Evolutionary conservation across 306 rosid genomes (phyloP).

Genomic region (Psophocarpus tetragonolobus): DNA sequence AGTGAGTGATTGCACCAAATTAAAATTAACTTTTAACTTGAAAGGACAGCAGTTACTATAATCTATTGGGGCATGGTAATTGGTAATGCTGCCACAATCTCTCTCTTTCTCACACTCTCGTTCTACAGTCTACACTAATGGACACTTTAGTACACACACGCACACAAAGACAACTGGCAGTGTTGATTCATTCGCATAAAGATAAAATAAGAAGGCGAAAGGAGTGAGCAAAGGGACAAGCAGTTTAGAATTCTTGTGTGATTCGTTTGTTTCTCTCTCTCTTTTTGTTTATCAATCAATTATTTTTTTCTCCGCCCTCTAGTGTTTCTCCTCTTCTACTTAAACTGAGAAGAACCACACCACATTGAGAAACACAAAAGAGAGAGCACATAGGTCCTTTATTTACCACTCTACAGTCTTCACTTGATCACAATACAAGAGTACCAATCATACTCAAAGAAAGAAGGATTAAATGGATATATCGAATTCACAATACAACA

Average conservation of each 20-base stretch:
- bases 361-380: slow-evolving; percentile 29
- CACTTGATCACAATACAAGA: background rate
- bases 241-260: slow-evolving; percentile 63
- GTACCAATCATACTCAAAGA: background rate
- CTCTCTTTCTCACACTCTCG: slow-evolving; percentile 29
- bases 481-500: slow-evolving; percentile 66
- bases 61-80: slow-evolving; percentile 37
- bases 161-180: slow-evolving; percentile 88
- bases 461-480: slow-evolving; percentile 50
- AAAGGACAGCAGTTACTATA: slow-evolving; percentile 32
- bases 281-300: slow-evolving; percentile 25
- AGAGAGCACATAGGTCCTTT: slow-evolving; percentile 11
- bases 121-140: slow-evolving; percentile 34
- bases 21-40: slow-evolving; percentile 36
- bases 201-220: slow-evolving; percentile 70
- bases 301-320: slow-evolving; percentile 28
- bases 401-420: slow-evolving; percentile 1
- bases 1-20: slow-evolving; percentile 32
- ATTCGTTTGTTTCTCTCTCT: slow-evolving; percentile 50
- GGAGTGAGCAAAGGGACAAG: slow-evolving; percentile 66
- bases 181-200: slow-evolving; percentile 62
- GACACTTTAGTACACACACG: slow-evolving; percentile 46
- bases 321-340: slow-evolving; percentile 42
- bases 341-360: slow-evolving; percentile 42
- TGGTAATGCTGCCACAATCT: slow-evolving; percentile 31